Evolutionary conservation across 805 yeast species (phyloP).

Genomic region (Candida maris): DNA sequence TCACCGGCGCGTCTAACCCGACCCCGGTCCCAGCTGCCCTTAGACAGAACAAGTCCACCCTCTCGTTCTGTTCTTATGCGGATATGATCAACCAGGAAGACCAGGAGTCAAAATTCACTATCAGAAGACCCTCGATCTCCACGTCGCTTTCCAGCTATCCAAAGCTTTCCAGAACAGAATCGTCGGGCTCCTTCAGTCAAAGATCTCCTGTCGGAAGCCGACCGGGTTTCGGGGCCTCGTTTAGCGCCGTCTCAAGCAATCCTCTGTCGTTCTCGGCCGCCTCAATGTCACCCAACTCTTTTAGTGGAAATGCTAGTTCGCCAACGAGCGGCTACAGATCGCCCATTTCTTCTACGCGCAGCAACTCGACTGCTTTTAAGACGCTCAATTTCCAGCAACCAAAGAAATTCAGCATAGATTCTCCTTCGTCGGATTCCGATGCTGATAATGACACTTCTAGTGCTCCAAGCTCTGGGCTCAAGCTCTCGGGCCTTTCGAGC

Average conservation of each 20-base stretch:
- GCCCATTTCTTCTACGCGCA: conserved; percentile 11
- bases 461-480: conserved; percentile 8
- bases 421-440: conserved; percentile 24
- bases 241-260: conserved; percentile 13
- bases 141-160: conserved; percentile 36
- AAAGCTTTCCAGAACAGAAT: conserved; percentile 27
- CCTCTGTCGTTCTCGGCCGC: conserved; percentile 10
- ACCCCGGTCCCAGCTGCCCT: conserved; percentile 23
- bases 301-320: conserved; percentile 8
- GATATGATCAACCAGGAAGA: conserved; percentile 73
- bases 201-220: conserved; percentile 18
- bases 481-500: conserved; percentile 24
- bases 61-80: conserved; percentile 70
- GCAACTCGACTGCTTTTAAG: conserved; percentile 11
- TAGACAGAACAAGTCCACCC: conserved; percentile 30
- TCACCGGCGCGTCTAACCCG: conserved; percentile 8
- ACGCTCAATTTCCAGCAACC: conserved; percentile 16
- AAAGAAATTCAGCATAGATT: conserved; percentile 29
- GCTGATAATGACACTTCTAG: conserved; percentile 12
- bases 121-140: conserved; percentile 58
- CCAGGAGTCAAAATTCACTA: conserved; percentile 32
- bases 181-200: conserved; percentile 19
- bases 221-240: no score
- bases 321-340: conserved; percentile 13
- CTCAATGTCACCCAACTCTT: conserved; percentile 8